Percentiles rank a stretch among this genome's conserved stretches.
These are phyloP conservation scores for Thinopyrum elongatum DNA, from an alignment of 176 grass and related monocot species.

Conservation along the genomic window DNA sequence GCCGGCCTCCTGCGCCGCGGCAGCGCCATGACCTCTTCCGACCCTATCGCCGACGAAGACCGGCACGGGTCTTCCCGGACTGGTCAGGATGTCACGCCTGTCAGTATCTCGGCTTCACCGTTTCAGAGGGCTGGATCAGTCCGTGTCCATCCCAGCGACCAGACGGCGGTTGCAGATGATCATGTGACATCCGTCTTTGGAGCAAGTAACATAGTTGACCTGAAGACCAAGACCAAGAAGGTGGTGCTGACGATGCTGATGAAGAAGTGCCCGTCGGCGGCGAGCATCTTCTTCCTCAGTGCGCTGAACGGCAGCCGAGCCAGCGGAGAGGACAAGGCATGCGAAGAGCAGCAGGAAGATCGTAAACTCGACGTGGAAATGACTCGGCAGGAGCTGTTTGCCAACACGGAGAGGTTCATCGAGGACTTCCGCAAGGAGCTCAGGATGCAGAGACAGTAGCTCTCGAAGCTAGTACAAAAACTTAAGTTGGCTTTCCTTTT, in stretches of 20 bases:
- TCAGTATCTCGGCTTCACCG: neutral
- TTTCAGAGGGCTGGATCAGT: neutral
- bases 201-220: neutral
- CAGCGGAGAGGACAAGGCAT: neutral
- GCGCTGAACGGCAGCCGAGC: neutral
- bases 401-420: conserved; percentile 19
- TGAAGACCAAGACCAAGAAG: neutral
- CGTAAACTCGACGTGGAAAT: neutral
- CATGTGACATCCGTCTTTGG: neutral
- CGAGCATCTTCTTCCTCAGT: conserved; percentile 18
- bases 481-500: neutral
- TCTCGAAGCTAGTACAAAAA: neutral
- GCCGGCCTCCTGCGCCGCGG: neutral
- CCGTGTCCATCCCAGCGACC: neutral
- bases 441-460: neutral
- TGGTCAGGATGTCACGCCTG: neutral
- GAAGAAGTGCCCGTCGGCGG: conserved; percentile 9
- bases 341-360: neutral
- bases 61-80: neutral
- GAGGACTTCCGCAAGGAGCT: neutral
- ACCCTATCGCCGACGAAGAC: neutral
- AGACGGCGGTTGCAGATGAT: neutral
- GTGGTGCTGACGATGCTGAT: neutral
- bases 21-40: neutral
- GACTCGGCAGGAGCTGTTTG: conserved; percentile 17